Percentiles rank a stretch among this genome's conserved stretches.
These are phyloP conservation scores for Kwoniella shivajii DNA, from an alignment of 1,284 basidiomycete genomes.

Conservation along the genomic window DNA sequence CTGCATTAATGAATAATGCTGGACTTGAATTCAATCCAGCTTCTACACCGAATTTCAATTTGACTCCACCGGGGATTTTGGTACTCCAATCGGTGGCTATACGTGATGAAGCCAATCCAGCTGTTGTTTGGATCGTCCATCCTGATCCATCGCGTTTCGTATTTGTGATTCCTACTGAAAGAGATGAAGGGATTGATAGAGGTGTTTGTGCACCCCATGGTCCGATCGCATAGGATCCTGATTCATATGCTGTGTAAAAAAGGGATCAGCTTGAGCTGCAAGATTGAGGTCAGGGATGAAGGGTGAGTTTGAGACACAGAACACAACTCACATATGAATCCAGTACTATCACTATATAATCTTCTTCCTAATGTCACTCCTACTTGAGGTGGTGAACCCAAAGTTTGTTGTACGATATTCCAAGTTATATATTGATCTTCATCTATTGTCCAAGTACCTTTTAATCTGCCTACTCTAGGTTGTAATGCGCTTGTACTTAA, in stretches of 20 bases:
- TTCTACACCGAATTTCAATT: slow-evolving; percentile 53
- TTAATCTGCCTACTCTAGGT: slow-evolving; percentile 55
- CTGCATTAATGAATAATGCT: slow-evolving; percentile 46
- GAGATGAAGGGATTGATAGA: slow-evolving; percentile 34
- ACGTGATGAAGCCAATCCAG: slow-evolving; percentile 39
- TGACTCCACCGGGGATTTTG: slow-evolving; percentile 55
- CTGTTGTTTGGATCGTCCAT: slow-evolving; percentile 51
- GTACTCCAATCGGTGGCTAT: slow-evolving; percentile 53
- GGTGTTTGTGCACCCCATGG: slow-evolving; percentile 52
- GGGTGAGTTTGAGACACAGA: background rate
- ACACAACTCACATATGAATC: slow-evolving; percentile 45
- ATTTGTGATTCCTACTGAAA: slow-evolving; percentile 50
- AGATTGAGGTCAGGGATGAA: background rate
- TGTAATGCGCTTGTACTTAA: slow-evolving; percentile 50
- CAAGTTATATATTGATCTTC: slow-evolving; percentile 55
- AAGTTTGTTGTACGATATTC: slow-evolving; percentile 42
- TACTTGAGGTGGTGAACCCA: slow-evolving; percentile 52
- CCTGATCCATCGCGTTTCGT: slow-evolving; percentile 36
- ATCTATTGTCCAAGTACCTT: slow-evolving; percentile 56
- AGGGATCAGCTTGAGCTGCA: background rate
- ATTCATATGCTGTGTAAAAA: slow-evolving; percentile 42
- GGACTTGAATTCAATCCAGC: slow-evolving; percentile 31
- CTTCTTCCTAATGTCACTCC: slow-evolving; percentile 56
- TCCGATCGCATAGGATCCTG: slow-evolving; percentile 55
- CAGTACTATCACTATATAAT: slow-evolving; percentile 52